phyloP scores from a whole-genome alignment of 163 green algal genomes.

The Scenedesmus sp. region DNA sequence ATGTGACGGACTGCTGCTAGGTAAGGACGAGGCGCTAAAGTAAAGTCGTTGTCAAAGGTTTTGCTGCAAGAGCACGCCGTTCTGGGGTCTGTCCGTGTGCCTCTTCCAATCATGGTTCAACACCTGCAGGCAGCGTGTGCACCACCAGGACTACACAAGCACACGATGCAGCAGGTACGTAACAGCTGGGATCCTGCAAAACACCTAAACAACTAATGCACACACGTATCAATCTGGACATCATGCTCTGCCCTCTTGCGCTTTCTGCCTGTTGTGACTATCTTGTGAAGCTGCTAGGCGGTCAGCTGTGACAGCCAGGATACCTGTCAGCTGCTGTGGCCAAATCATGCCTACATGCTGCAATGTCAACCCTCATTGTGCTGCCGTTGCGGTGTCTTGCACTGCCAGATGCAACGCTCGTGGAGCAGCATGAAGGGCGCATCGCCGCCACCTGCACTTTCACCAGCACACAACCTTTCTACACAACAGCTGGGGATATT shows the following conservation, averaged over 20 bases:
- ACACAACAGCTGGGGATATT: slow-evolving; percentile 31
- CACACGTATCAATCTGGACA: too few species aligned
- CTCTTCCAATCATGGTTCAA: not conserved
- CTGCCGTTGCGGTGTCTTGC: not conserved
- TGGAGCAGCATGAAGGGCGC: slow-evolving; percentile 41
- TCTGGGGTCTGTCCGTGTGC: not conserved
- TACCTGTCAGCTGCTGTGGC: too few species aligned
- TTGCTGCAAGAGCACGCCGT: not conserved
- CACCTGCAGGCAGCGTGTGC: not conserved
- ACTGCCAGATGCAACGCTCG: slow-evolving; percentile 13
- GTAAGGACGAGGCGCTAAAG: not conserved
- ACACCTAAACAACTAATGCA: not conserved
- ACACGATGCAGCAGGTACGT: slow-evolving; percentile 17
- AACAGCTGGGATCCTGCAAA: not conserved
- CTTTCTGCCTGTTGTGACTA: not conserved
- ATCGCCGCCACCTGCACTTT: slow-evolving; percentile 6
- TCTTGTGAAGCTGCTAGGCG: not conserved
- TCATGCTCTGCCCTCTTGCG: not conserved
- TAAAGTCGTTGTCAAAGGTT: not conserved
- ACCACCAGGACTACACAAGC: slow-evolving; percentile 25
- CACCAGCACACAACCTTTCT: slow-evolving; percentile 45
- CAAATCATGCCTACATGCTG: not conserved
- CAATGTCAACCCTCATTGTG: not conserved
- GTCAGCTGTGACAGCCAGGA: not conserved
- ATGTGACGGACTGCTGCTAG: slow-evolving; percentile 55